phyloP scores from a whole-genome alignment of 2,329 filamentous ascomycete genomes.

The Talaromyces sp. region DNA sequence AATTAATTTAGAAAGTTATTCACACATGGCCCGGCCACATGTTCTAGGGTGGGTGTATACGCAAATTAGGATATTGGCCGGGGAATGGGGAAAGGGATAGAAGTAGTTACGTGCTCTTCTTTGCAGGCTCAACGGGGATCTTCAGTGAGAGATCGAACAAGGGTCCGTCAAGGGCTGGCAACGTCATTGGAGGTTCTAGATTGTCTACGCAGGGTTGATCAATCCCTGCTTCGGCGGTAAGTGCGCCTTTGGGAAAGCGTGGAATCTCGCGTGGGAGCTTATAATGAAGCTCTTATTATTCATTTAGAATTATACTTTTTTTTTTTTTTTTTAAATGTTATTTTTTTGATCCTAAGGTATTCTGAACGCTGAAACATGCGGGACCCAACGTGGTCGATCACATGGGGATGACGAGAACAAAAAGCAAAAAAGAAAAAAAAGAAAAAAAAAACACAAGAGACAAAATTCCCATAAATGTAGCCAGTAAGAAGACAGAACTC shows the following conservation, averaged over 20 bases:
- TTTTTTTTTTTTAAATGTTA: neutral
- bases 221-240: slow-evolving; percentile 14
- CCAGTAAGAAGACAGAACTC: neutral
- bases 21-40: slow-evolving; percentile 28
- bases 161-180: slow-evolving; percentile 11
- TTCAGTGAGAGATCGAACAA: slow-evolving; percentile 19
- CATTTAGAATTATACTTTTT: neutral
- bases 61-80: slow-evolving; percentile 15
- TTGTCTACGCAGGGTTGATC: slow-evolving; percentile 12
- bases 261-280: slow-evolving; percentile 21
- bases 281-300: neutral
- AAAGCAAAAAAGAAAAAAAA: neutral
- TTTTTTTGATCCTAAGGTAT: neutral
- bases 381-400: slow-evolving; percentile 28
- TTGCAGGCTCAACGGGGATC: slow-evolving; percentile 13
- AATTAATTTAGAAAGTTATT: neutral
- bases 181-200: slow-evolving; percentile 15
- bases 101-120: neutral
- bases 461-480: neutral
- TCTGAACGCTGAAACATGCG: slow-evolving; percentile 22
- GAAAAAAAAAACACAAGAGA: neutral
- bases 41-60: slow-evolving; percentile 18
- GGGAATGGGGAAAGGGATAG: slow-evolving; percentile 26
- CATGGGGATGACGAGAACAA: slow-evolving; percentile 21
- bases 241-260: slow-evolving; percentile 9